Percentiles rank a stretch among this genome's conserved stretches.
phyloP scores from a whole-genome alignment of 2,329 filamentous ascomycete species.

The Colletotrichum endophyticum region DNA sequence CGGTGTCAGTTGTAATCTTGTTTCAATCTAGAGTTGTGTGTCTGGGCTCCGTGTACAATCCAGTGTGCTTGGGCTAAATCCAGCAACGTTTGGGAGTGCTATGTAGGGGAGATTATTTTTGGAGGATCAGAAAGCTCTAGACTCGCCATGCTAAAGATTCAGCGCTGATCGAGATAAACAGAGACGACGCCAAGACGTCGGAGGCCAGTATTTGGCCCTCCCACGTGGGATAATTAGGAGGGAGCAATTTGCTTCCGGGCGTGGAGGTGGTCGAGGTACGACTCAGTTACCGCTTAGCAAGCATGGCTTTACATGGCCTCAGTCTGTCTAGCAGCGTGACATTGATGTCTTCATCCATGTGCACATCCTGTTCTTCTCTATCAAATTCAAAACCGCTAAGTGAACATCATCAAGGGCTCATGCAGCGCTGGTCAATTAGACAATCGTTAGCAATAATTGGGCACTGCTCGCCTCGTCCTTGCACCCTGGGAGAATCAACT shows the following conservation, averaged over 20 bases:
- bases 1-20: background rate
- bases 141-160: background rate
- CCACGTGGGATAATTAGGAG: background rate
- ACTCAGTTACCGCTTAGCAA: slow-evolving; percentile 6
- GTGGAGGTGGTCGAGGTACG: background rate
- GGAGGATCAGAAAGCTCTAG: background rate
- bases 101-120: background rate
- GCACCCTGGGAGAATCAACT: background rate
- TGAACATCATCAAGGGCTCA: background rate
- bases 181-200: background rate
- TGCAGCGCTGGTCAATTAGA: background rate
- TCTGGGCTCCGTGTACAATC: background rate
- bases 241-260: background rate
- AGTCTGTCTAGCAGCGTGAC: background rate
- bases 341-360: background rate
- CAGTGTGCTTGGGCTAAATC: background rate
- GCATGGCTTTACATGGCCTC: background rate
- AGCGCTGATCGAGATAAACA: background rate
- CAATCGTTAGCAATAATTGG: background rate
- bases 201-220: background rate
- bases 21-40: background rate
- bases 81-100: background rate
- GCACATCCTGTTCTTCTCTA: background rate
- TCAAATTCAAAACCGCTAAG: background rate
- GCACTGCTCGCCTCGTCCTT: background rate